A percentile compares a stretch with the other conserved stretches of the same genome.
Evolutionary conservation across 202 grass and related monocot species (phyloP).

Genomic region (Dendrocalamus latiflorus): DNA sequence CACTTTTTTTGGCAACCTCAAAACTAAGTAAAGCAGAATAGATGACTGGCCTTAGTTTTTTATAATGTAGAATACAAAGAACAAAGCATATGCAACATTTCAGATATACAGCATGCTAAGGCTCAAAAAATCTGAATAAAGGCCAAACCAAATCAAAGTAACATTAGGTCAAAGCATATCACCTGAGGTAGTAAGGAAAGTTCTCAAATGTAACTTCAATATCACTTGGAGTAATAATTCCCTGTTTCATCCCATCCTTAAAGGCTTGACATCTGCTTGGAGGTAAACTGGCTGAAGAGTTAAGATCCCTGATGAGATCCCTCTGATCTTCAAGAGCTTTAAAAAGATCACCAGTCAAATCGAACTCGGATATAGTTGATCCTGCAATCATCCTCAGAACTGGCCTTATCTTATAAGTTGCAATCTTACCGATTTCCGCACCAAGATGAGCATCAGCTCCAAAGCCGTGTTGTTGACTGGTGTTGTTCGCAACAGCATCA

Average conservation of each 20-base stretch:
- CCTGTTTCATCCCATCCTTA: slow-evolving; percentile 88
- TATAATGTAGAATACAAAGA: slow-evolving; percentile 6
- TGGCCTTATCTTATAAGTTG: slow-evolving; percentile 68
- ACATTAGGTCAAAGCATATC: slow-evolving; percentile 26
- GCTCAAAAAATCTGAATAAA: slow-evolving; percentile 6
- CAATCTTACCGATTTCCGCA: slow-evolving; percentile 59
- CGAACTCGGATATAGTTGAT: slow-evolving; percentile 62
- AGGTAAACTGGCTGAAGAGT: slow-evolving; percentile 49
- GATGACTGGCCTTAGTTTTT: background rate
- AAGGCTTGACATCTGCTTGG: slow-evolving; percentile 74
- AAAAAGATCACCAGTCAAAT: slow-evolving; percentile 76
- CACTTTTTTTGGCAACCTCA: slow-evolving; percentile 13
- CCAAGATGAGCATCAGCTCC: slow-evolving; percentile 53
- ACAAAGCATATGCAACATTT: slow-evolving; percentile 3
- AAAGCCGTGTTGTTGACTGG: slow-evolving; percentile 44
- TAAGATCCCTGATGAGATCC: slow-evolving; percentile 58
- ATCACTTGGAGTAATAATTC: slow-evolving; percentile 76
- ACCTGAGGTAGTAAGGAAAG: no score
- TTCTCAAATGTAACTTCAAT: slow-evolving; percentile 82
- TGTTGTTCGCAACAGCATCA: slow-evolving; percentile 53
- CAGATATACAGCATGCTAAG: slow-evolving; percentile 5
- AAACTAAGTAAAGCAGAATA: slow-evolving; percentile 9
- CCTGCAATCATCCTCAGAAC: slow-evolving; percentile 71
- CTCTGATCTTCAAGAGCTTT: slow-evolving; percentile 86
- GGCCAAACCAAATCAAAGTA: slow-evolving; percentile 11